Evolutionary conservation across 2,329 filamentous ascomycete genomes (phyloP).

Genomic region (Apiospora pterosperma): DNA sequence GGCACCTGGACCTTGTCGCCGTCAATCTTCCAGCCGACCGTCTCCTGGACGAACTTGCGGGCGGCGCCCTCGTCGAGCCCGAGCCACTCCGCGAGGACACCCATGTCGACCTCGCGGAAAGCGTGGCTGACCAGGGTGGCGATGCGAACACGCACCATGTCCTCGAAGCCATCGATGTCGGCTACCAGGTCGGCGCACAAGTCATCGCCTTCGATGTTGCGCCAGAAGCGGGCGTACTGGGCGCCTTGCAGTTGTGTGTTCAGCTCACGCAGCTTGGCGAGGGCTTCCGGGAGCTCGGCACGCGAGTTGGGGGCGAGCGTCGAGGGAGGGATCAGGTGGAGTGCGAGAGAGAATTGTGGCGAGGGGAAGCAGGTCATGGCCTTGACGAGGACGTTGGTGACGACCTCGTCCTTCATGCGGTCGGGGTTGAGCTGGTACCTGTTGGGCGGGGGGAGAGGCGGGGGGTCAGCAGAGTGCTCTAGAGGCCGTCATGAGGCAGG

Average conservation of each 20-base stretch:
- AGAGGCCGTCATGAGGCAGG: no score
- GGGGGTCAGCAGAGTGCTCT: not conserved
- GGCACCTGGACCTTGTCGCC: constrained; percentile 70
- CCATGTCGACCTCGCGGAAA: constrained; percentile 68
- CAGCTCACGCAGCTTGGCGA: constrained; percentile 80
- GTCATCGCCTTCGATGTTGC: constrained; percentile 87
- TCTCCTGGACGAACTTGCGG: constrained; percentile 76
- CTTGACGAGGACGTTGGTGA: constrained; percentile 99
- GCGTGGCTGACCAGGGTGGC: constrained; percentile 81
- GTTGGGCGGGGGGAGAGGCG: constrained; percentile 3
- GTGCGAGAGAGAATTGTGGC: constrained; percentile 88
- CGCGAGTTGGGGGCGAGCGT: constrained; percentile 61
- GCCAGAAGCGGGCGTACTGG: constrained; percentile 92
- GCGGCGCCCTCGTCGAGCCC: constrained; percentile 66
- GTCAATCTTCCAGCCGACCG: constrained; percentile 83
- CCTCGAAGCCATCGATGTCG: constrained; percentile 93
- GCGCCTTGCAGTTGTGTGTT: constrained; percentile 86
- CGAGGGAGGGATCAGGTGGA: constrained; percentile 89
- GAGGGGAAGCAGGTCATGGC: constrained; percentile 95
- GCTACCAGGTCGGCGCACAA: constrained; percentile 93
- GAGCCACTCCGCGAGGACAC: constrained; percentile 71
- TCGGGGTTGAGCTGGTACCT: constrained; percentile 99
- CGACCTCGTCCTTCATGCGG: constrained; percentile 92
- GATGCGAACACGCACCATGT: constrained; percentile 86
- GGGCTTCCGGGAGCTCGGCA: constrained; percentile 79